Evolutionary conservation across 768 basidiomycete species (phyloP), one percentile per base, ranked within the genome.

Genomic region (Royoungia palumana): DNA sequence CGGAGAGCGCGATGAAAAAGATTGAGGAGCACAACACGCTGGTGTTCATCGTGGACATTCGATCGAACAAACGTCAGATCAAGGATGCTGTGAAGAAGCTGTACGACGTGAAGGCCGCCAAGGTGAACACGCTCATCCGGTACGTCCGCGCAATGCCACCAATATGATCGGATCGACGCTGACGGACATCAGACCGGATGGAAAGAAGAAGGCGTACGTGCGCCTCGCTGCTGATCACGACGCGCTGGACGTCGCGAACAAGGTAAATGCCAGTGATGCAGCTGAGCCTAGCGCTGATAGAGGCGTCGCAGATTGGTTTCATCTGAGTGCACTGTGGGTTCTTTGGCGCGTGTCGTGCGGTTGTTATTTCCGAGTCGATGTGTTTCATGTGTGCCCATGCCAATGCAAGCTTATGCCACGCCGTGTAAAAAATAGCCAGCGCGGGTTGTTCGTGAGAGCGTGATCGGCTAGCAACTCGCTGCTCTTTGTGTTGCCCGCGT

Each of bases 1-100:
- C 93, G 14, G 94, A 98, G 72, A 87, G 83, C 12, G 94, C 95
- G 54, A 97, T 98, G 95, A 95, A 97, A 83, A 96, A 99, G 83
- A 99, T 99, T 50, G 95, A 99, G 80, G 95, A 97, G 72, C 86
- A 97, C 80, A 98, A 99, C 75, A 99, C 96, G 27, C 82, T 98
- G 50, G 96, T 99, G 51, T 99, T 98, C 79, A 86, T 98, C 53
- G 94, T 96, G 45, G 94, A 97, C 72, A 65, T 97, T 71, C 85
- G 83, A 69, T 76, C 92, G 59, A 99, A 96, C 84, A 99, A 99
- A 82, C 84, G 93, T 40, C 93, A 99, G 73, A 98, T 98, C 77
- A 95, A 94, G 83, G 92, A 97, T 62, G 96, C 96, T 2, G 94
- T 99, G 62, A 97, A 97, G 84, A 96, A 96, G 82, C 72, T 99